Conservation (phyloP, 2,329 filamentous ascomycete species). For the Lachnellula arida region DNA sequence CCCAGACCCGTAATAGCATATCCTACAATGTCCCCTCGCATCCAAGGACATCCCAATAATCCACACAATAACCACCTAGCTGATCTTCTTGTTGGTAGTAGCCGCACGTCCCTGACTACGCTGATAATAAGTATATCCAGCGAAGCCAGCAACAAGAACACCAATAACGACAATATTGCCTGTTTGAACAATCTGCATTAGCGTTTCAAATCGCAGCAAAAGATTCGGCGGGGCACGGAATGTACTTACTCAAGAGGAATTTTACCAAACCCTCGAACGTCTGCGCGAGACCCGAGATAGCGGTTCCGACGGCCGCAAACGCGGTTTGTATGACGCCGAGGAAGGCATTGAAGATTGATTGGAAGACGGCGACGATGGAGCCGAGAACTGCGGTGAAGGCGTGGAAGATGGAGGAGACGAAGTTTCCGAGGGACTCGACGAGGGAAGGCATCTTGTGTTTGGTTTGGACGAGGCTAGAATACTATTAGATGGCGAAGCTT, state of each 20-base stretch:
- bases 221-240: background rate
- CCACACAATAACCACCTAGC: background rate
- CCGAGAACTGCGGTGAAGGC: constrained; percentile 21
- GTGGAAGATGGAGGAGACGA: constrained; percentile 27
- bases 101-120: constrained; percentile 1
- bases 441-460: constrained; percentile 27
- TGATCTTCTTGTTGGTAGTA: background rate
- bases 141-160: constrained; percentile 14
- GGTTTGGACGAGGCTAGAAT: background rate
- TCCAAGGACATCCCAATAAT: no score
- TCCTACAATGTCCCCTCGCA: no score
- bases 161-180: constrained; percentile 29
- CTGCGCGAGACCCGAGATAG: constrained; percentile 24
- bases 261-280: constrained; percentile 28
- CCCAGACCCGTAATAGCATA: no score
- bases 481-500: no score
- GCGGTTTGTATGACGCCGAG: constrained; percentile 21
- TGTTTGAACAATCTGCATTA: constrained; percentile 5
- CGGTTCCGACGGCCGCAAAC: constrained; percentile 20
- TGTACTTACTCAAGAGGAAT: constrained; percentile 28
- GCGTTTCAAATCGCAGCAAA: background rate
- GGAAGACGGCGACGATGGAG: constrained; percentile 27
- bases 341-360: constrained; percentile 24
- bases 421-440: constrained; percentile 18
- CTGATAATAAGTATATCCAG: constrained; percentile 25